These are phyloP conservation scores for Alternaria sp. DNA, from an alignment of 2,329 filamentous ascomycete species.

Conservation along the genomic window DNA sequence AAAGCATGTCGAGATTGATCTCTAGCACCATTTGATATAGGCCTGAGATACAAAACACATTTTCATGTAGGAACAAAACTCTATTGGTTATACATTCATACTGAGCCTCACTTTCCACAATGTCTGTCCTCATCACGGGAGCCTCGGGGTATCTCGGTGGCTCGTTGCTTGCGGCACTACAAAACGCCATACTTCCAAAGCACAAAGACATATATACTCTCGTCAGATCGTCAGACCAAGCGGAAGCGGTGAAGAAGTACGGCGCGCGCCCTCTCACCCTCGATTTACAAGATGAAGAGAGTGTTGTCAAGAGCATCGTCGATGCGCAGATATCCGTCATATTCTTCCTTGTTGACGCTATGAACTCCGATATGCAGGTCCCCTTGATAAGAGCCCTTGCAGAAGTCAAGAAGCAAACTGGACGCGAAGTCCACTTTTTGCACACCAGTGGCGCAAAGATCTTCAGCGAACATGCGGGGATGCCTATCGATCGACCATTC, in stretches of 20 bases:
- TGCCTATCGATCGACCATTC: constrained; percentile 51
- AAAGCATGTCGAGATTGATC: neutral
- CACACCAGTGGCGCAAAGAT: constrained; percentile 61
- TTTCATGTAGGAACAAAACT: neutral
- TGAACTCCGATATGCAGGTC: constrained; percentile 40
- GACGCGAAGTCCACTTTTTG: constrained; percentile 57
- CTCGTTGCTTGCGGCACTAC: constrained; percentile 53
- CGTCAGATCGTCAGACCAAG: constrained; percentile 56
- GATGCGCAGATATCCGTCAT: constrained; percentile 56
- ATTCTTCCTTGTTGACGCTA: constrained; percentile 56
- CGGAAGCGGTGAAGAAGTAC: constrained; percentile 53
- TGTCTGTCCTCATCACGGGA: constrained; percentile 57
- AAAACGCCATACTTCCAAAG: constrained; percentile 47
- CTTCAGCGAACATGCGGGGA: constrained; percentile 57
- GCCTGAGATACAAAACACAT: too few species aligned
- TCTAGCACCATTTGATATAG: neutral
- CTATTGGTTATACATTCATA: constrained; percentile 9
- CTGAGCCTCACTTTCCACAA: constrained; percentile 9
- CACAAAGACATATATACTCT: constrained; percentile 57
- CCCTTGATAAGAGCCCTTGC: constrained; percentile 56
- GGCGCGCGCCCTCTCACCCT: constrained; percentile 53
- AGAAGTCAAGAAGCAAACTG: constrained; percentile 52
- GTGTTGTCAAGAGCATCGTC: constrained; percentile 49
- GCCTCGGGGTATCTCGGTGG: constrained; percentile 62
- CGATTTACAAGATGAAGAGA: constrained; percentile 46